Percentiles rank a stretch among this genome's conserved stretches.
These are phyloP conservation scores for Penicillium pulvis DNA, from an alignment of 495 filamentous ascomycete species.

Conservation along the genomic window DNA sequence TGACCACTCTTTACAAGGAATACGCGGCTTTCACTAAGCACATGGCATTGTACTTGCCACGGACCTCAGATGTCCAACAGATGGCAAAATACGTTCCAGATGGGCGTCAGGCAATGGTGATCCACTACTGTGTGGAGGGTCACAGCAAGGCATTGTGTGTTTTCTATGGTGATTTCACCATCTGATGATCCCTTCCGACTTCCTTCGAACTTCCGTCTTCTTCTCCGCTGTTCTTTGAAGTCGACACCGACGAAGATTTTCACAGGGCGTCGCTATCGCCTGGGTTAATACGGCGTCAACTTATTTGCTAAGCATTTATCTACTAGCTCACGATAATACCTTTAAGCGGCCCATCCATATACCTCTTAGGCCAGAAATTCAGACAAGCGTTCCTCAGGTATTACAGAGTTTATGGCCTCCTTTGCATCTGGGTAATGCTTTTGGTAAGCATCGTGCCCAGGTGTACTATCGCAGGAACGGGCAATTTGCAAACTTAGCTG, in stretches of 20 bases:
- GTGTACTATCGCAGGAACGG: too few relatives aligned
- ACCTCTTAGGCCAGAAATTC: too few relatives aligned
- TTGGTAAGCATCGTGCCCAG: too few relatives aligned
- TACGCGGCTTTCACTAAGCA: slow-evolving; percentile 55
- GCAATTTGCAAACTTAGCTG: too few relatives aligned
- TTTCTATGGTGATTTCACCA: slow-evolving; percentile 52
- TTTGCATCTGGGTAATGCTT: too few relatives aligned
- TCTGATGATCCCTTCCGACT: slow-evolving; percentile 7
- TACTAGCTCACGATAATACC: neutral
- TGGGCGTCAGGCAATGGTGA: slow-evolving; percentile 61
- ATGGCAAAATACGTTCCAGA: slow-evolving; percentile 64
- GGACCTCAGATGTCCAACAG: slow-evolving; percentile 84
- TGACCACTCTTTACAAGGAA: slow-evolving; percentile 60
- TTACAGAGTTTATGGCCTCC: too few relatives aligned
- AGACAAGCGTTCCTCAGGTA: too few relatives aligned
- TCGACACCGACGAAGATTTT: neutral
- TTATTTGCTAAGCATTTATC: neutral
- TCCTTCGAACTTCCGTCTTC: neutral
- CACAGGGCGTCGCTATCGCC: neutral
- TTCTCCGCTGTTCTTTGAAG: neutral
- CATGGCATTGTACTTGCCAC: slow-evolving; percentile 79
- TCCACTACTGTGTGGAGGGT: slow-evolving; percentile 90
- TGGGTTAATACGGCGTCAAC: neutral
- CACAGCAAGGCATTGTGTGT: slow-evolving; percentile 78
- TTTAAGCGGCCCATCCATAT: neutral